A percentile compares a stretch with the other conserved stretches of the same genome.
These are phyloP conservation scores for Alternaria longipes DNA, from an alignment of 2,329 filamentous ascomycete genomes.

Conservation along the genomic window DNA sequence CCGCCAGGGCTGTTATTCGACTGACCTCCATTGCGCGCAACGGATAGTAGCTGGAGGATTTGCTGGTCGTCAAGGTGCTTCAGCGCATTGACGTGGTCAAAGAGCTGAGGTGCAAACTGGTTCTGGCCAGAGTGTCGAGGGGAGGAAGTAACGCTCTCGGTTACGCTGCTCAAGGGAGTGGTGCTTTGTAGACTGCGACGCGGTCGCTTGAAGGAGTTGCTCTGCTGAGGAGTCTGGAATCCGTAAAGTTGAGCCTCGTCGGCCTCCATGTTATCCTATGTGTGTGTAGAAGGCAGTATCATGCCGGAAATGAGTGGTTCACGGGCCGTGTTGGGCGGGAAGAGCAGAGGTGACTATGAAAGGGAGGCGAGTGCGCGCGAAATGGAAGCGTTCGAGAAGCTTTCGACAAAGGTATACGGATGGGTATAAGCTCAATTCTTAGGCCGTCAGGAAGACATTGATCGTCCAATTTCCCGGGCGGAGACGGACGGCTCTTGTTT, in stretches of 20 bases:
- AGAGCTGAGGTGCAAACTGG: conserved; percentile 48
- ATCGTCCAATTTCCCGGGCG: conserved; percentile 53
- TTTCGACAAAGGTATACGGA: conserved; percentile 44
- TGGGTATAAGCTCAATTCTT: conserved; percentile 44
- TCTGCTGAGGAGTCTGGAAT: conserved; percentile 47
- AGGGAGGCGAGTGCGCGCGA: conserved; percentile 37
- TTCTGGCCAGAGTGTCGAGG: conserved; percentile 46
- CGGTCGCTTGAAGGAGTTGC: conserved; percentile 50
- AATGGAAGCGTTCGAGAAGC: conserved; percentile 49
- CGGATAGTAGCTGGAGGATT: conserved; percentile 49
- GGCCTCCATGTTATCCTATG: conserved; percentile 49
- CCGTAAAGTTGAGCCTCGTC: conserved; percentile 50
- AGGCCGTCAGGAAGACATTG: conserved; percentile 52
- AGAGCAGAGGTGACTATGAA: conserved; percentile 38
- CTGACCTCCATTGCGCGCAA: conserved; percentile 51
- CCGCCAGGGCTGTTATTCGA: conserved; percentile 19
- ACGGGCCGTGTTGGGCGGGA: conserved; percentile 43
- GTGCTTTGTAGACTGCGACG: conserved; percentile 50
- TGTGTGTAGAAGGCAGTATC: conserved; percentile 42
- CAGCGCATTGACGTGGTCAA: conserved; percentile 52
- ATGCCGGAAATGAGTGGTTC: conserved; percentile 48
- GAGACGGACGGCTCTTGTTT: conserved; percentile 52
- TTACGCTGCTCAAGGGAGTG: conserved; percentile 48
- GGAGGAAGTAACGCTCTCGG: conserved; percentile 49
- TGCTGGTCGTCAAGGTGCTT: conserved; percentile 53